Percentiles rank a stretch among this genome's conserved stretches.
Conservation (phyloP, 176 grass and related monocot species). For the Phragmites australis region DNA sequence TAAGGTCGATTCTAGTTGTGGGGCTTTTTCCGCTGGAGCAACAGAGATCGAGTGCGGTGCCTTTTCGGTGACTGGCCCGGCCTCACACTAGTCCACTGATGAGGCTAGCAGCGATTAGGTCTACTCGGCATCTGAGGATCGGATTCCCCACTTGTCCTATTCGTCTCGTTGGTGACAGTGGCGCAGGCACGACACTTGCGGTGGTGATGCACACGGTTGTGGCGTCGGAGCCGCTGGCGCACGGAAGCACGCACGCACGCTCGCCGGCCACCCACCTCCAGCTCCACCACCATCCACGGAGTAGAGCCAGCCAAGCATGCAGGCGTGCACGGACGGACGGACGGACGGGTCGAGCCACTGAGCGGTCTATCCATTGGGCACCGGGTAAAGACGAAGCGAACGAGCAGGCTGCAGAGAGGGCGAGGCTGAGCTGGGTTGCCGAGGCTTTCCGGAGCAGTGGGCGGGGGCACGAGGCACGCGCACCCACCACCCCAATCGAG, state of each 20-base stretch:
- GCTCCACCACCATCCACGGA: not conserved
- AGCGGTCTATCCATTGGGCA: too few species aligned
- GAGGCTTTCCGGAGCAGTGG: conserved; percentile 37
- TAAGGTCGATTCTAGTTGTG: too few species aligned
- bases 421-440: conserved; percentile 35
- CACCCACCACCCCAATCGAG: conserved; percentile 48
- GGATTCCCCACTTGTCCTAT: conserved; percentile 34
- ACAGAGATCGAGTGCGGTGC: not conserved
- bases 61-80: not conserved
- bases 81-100: not conserved
- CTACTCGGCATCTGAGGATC: conserved; percentile 29
- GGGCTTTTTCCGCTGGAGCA: not conserved
- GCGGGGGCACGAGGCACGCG: conserved; percentile 41
- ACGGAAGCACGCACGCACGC: not conserved
- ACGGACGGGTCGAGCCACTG: too few species aligned
- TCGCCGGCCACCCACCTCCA: conserved; percentile 31
- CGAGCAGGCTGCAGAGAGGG: not conserved
- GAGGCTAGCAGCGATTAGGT: not conserved
- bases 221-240: not conserved
- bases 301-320: too few species aligned
- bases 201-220: not conserved
- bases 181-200: not conserved
- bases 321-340: too few species aligned
- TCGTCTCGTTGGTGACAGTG: not conserved
- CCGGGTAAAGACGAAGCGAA: too few species aligned